A percentile compares a stretch with the other conserved stretches of the same genome.
Conservation (phyloP, 2,329 filamentous ascomycete species). For the Fusarium sp. region DNA sequence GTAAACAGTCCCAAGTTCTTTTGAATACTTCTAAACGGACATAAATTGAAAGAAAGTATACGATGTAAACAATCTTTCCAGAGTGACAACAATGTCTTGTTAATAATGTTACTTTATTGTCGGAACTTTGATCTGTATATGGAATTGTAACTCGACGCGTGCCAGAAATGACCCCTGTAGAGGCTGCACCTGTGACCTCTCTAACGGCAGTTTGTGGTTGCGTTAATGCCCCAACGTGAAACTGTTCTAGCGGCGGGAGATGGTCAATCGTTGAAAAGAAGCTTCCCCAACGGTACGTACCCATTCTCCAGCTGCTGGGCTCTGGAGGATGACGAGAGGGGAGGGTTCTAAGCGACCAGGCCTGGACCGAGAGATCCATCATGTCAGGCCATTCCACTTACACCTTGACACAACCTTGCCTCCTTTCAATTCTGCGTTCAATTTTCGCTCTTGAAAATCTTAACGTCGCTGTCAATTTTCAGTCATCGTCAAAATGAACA, state of each 20-base stretch:
- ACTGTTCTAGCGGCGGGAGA: constrained; percentile 38
- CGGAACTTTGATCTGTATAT: too few species aligned
- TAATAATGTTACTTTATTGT: too few species aligned
- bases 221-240: constrained; percentile 25
- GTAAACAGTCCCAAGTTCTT: too few species aligned
- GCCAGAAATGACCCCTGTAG: constrained; percentile 15
- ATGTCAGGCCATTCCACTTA: constrained; percentile 50
- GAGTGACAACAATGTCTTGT: too few species aligned
- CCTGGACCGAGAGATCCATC: constrained; percentile 43
- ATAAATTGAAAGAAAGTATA: too few species aligned
- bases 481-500: constrained; percentile 62
- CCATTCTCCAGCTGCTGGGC: not conserved
- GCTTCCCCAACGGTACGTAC: constrained; percentile 37
- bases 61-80: too few species aligned
- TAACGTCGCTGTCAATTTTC: constrained; percentile 6
- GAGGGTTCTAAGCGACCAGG: constrained; percentile 41
- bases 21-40: too few species aligned
- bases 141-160: too few species aligned
- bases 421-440: constrained; percentile 33
- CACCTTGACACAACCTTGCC: constrained; percentile 45
- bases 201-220: constrained; percentile 41
- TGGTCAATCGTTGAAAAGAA: constrained; percentile 11
- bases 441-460: constrained; percentile 24
- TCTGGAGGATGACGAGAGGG: constrained; percentile 4
- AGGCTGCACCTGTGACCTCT: constrained; percentile 32